These are phyloP conservation scores for Panicum miliaceum DNA, from an alignment of 176 grass and related monocot species.

Conservation along the genomic window DNA sequence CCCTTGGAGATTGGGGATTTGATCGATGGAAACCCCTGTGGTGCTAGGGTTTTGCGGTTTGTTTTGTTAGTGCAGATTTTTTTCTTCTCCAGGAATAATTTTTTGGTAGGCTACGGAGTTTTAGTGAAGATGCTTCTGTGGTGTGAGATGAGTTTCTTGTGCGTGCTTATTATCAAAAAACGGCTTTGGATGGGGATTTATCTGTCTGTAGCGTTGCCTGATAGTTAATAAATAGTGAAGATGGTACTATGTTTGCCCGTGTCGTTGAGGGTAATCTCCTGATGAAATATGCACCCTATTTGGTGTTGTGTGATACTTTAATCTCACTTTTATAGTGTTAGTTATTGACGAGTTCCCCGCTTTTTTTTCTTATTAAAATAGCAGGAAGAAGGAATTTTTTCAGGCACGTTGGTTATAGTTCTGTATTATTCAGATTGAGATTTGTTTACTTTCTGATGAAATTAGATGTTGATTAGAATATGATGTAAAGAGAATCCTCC, in stretches of 20 bases:
- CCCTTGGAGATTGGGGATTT: not conserved
- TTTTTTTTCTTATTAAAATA: not conserved
- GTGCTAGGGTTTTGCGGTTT: not conserved
- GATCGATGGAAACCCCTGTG: not conserved
- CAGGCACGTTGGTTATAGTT: not conserved
- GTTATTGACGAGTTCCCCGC: not conserved
- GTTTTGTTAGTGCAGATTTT: not conserved
- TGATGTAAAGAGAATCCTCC: not conserved
- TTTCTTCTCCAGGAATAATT: not conserved
- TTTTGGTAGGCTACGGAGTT: not conserved
- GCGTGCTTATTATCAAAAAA: not conserved
- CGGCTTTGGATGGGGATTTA: not conserved
- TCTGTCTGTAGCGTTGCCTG: not conserved
- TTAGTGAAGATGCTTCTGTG: not conserved
- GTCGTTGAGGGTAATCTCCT: not conserved
- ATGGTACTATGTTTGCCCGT: not conserved
- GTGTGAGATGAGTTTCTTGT: not conserved
- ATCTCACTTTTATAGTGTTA: not conserved
- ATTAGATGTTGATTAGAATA: not conserved
- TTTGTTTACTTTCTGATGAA: not conserved
- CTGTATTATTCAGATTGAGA: not conserved
- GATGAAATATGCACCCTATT: not conserved
- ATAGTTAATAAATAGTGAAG: not conserved
- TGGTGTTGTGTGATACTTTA: not conserved
- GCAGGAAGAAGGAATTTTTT: not conserved